phyloP scores from a whole-genome alignment of 1,284 basidiomycete genomes.

The Moesziomyces parantarcticus region DNA sequence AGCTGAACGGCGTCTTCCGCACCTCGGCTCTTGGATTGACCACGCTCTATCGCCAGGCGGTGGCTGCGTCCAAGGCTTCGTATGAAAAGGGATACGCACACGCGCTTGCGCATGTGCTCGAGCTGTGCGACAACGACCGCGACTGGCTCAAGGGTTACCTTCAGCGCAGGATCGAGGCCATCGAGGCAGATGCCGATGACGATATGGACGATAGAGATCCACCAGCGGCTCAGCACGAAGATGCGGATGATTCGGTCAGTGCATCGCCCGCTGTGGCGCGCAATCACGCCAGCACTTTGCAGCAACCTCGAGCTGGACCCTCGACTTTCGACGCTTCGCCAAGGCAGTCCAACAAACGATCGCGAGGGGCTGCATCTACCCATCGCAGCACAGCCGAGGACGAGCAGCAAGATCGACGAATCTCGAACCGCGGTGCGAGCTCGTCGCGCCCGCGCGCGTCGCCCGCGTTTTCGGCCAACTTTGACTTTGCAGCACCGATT shows the following conservation, averaged over 20 bases:
- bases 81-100: constrained; percentile 46
- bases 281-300: not conserved
- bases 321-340: not conserved
- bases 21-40: constrained; percentile 40
- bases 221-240: not conserved
- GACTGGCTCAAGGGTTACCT: constrained; percentile 52
- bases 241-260: not conserved
- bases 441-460: not conserved
- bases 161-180: constrained; percentile 46
- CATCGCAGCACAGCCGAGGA: constrained; percentile 1
- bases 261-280: not conserved
- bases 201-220: constrained; percentile 12
- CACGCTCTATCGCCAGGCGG: constrained; percentile 40
- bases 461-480: constrained; percentile 4
- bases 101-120: constrained; percentile 46
- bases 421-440: not conserved
- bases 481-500: constrained; percentile 20
- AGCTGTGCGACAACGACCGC: constrained; percentile 39
- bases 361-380: constrained; percentile 3
- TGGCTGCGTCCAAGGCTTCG: constrained; percentile 29
- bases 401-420: constrained; percentile 6
- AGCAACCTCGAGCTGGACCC: too few relatives aligned
- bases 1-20: constrained; percentile 37
- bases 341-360: constrained; percentile 15
- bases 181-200: constrained; percentile 37